Evolutionary conservation across 2,329 filamentous ascomycete species (phyloP), one percentile per base, ranked within the genome.

Genomic region (Metarhizium humberi): DNA sequence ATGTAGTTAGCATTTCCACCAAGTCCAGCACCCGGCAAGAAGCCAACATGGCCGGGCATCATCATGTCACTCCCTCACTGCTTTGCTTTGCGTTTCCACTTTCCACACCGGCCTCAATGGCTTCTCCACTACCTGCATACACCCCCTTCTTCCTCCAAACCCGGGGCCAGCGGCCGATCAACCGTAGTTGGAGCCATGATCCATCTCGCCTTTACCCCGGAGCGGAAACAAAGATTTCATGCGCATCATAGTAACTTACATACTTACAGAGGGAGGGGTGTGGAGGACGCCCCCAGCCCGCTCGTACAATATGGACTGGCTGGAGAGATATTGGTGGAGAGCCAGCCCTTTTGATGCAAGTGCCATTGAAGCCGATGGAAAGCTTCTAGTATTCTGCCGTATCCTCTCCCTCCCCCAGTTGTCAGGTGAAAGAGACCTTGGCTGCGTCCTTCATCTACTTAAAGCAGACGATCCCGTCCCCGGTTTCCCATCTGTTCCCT

Each of bases 401-500:
- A 11, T 40, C 11, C 16, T 20, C n/a, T 25, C n/a, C 11, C n/a
- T 45, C n/a, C n/a, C 0, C 1, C n/a, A 45, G 42, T 45, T 18
- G 18, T 20, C 16, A 43, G 18, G 10, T 36, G 1, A 0, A 43
- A 43, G 6, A 43, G 16, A 45, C 42, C 7, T 20, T 45, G 42
- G 18, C 10, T 14, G 13, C 38, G 29, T 40, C 13, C 51, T 25
- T 47, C n/a, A 38, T 40, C 49, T 68, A 69, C 65, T 69, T 69
- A 70, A 70, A 67, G 61, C 52, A 57, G 42, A 57, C 38, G 47
- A 51, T 30, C 57, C 56, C 20, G 25, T 45, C 59, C 55, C 63
- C 61, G 6, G n/a, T 55, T 34, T 51, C 59, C 54, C 13, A 45
- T 36, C 16, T 8, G 42, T 25, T 50, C 52, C 48, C 52, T 56